These are phyloP conservation scores for Yamadazyma friedrichii DNA, from an alignment of 1,139 yeast genomes.

Conservation along the genomic window DNA sequence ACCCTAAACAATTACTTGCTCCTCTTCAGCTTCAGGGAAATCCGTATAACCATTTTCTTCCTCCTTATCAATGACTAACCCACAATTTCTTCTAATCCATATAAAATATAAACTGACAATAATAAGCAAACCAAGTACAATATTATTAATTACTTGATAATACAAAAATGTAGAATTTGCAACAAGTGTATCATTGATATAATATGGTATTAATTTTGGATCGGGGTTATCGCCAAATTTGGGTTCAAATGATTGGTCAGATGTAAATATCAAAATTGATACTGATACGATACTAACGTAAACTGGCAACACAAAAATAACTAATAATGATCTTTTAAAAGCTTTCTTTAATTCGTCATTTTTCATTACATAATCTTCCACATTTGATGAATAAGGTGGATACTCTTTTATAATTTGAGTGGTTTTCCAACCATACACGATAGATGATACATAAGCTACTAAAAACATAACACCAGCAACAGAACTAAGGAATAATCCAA, in stretches of 20 bases:
- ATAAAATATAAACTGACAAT: slow-evolving; percentile 27
- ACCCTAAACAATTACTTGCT: slow-evolving; percentile 2
- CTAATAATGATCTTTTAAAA: slow-evolving; percentile 27
- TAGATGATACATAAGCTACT: slow-evolving; percentile 15
- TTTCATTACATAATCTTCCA: slow-evolving; percentile 19
- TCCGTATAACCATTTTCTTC: slow-evolving; percentile 9
- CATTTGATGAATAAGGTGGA: slow-evolving; percentile 26
- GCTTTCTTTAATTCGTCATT: slow-evolving; percentile 24
- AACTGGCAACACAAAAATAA: slow-evolving; percentile 31
- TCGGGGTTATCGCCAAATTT: neutral
- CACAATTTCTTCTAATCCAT: slow-evolving; percentile 38
- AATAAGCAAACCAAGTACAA: slow-evolving; percentile 18
- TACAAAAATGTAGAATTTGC: slow-evolving; percentile 1
- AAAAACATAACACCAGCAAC: slow-evolving; percentile 2
- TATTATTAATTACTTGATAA: slow-evolving; percentile 15
- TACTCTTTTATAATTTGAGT: slow-evolving; percentile 28
- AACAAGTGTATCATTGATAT: slow-evolving; percentile 5
- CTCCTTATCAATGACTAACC: slow-evolving; percentile 26
- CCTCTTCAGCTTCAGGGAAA: slow-evolving; percentile 8
- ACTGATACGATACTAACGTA: slow-evolving; percentile 10
- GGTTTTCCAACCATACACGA: slow-evolving; percentile 28
- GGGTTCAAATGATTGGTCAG: neutral
- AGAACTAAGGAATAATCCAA: slow-evolving; percentile 4
- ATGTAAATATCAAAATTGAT: neutral
- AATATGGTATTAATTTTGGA: slow-evolving; percentile 1